Base-by-base conservation (phyloP, 768 basidiomycete genomes). In the Russula foetens region DNA sequence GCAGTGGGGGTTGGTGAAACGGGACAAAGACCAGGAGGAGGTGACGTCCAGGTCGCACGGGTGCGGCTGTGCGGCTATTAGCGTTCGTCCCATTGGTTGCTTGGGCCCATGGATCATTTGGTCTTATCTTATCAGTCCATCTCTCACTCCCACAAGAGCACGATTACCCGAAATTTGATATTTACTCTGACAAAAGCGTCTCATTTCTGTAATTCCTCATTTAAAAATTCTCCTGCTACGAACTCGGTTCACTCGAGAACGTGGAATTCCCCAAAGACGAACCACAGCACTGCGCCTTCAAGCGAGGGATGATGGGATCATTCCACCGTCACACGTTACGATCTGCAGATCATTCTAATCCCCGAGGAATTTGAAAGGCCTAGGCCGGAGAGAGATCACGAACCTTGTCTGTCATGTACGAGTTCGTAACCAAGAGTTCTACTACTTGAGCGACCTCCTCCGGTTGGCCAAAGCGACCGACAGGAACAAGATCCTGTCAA, bases 351-450 rank as follows among this genome's bases (percentile, higher is more conserved):
- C 14, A 23, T 29, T 17, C 19, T 15, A 4, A 4, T 3, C 39
- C 17, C 31, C 53, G 9, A 9, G 29, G 7, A 28, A 11, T 31
- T 17, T 2, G 28, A 29, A 38, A 28, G n/a, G 21, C 7, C 35
- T n/a, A n/a, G n/a, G n/a, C n/a, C n/a, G n/a, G n/a, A n/a, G n/a
- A 26, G 21, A 26, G 49, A 17, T 5, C 45, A 50, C 71, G 17
- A 53, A 78, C 81, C 75, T 83, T 83, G 70, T 83, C 81, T 21
- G 81, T 81, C 76, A 83, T 79, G 52, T 82, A 83, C 15, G 70
- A 73, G 65, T 83, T 83, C 3, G 71, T 74, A 5, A 76, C 77
- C 4, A 82, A 71, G 68, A 79, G 69, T 63, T 79, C 76, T 11
- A 82, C 79, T n/a, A 81, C 70, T 24, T 76, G 76, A 2, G 81